Percentiles rank a stretch among this genome's conserved stretches.
Evolutionary conservation across 441 rosid species (phyloP).

Genomic region (Melastoma candidum): DNA sequence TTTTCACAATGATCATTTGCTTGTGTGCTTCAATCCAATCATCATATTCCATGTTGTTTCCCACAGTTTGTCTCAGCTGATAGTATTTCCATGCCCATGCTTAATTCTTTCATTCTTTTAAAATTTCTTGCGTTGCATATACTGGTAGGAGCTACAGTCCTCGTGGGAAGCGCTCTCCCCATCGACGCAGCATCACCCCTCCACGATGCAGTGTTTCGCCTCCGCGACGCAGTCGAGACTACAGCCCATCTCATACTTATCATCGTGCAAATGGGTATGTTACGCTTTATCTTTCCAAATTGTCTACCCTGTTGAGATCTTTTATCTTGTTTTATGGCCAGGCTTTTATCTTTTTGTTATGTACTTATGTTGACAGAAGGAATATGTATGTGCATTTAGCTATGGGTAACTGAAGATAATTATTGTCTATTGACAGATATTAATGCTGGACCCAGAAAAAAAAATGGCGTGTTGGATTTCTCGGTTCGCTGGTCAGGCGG

Average conservation of each 20-base stretch:
- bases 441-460: no score
- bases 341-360: no score
- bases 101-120: background rate
- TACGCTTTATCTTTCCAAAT: background rate
- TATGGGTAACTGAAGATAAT: no score
- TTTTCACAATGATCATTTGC: no score
- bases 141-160: slow-evolving; percentile 66
- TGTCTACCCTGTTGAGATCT: background rate
- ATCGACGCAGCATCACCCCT: slow-evolving; percentile 42
- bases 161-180: slow-evolving; percentile 61
- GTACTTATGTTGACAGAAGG: no score
- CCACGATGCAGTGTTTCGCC: slow-evolving; percentile 38
- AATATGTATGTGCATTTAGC: no score
- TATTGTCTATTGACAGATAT: no score
- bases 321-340: background rate
- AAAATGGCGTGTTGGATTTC: no score
- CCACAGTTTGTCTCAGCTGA: background rate
- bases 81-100: background rate
- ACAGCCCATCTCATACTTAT: slow-evolving; percentile 69
- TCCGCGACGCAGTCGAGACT: slow-evolving; percentile 57
- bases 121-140: background rate
- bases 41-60: no score
- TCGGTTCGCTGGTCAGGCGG: no score
- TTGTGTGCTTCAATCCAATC: no score
- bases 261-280: slow-evolving; percentile 60